Evolutionary conservation across 2,329 filamentous ascomycete genomes (phyloP).

Genomic region (Tricladium varicosporioides): DNA sequence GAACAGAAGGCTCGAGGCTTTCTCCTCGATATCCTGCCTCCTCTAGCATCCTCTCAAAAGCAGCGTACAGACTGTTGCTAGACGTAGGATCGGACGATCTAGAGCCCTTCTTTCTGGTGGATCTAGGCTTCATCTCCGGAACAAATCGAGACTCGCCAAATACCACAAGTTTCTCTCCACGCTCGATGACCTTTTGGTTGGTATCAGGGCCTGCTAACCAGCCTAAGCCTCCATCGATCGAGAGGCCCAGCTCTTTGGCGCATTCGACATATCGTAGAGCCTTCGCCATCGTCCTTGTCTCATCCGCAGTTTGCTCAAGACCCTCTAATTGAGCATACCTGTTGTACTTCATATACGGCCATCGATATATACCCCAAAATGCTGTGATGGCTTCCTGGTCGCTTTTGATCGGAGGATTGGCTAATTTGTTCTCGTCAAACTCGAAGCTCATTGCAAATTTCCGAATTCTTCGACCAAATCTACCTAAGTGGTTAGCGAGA

Average conservation of each 20-base stretch:
- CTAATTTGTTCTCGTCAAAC: conserved; percentile 52
- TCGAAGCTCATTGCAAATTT: conserved; percentile 69
- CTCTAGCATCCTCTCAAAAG: conserved; percentile 24
- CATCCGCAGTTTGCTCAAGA: conserved; percentile 62
- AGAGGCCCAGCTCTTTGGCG: conserved; percentile 63
- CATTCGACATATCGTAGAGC: conserved; percentile 56
- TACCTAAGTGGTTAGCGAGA: conserved; percentile 11
- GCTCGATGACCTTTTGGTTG: conserved; percentile 43
- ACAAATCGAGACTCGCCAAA: conserved; percentile 43
- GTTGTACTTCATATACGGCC: conserved; percentile 59
- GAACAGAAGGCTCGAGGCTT: conserved; percentile 18
- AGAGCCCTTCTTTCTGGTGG: conserved; percentile 12
- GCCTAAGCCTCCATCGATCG: conserved; percentile 65
- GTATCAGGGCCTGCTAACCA: conserved; percentile 63
- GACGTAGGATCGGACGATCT: conserved; percentile 2
- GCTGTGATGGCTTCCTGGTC: conserved; percentile 52
- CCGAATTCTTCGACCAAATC: conserved; percentile 57
- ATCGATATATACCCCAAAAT: conserved; percentile 65
- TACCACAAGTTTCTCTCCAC: conserved; percentile 39
- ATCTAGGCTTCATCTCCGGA: conserved; percentile 32
- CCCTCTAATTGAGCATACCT: conserved; percentile 58
- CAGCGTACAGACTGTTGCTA: conserved; percentile 2
- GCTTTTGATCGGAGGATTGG: conserved; percentile 54
- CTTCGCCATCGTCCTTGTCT: conserved; percentile 57
- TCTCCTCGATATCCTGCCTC: conserved; percentile 28